Conservation (phyloP, 495 filamentous ascomycete species). For the Lasiosphaeriaceae sp. region DNA sequence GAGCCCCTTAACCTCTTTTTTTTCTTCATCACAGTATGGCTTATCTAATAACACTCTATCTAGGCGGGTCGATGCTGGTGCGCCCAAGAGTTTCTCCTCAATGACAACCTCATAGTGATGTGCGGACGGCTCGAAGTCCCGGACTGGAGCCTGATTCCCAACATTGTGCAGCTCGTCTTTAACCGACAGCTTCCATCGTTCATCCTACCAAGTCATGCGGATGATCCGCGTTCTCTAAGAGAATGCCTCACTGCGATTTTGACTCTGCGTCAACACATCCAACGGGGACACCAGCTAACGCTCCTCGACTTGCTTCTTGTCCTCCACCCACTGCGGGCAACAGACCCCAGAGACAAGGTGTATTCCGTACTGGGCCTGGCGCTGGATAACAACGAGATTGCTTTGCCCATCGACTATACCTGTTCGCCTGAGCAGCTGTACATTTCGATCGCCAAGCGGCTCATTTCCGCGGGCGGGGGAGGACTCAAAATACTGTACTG, state of each 20-base stretch:
- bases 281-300: not conserved
- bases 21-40: too few species aligned
- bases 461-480: not conserved
- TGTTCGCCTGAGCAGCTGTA: not conserved
- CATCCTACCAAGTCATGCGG: not conserved
- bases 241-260: slow-evolving; percentile 1
- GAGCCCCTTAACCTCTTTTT: too few species aligned
- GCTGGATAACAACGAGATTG: not conserved
- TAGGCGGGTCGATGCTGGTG: slow-evolving; percentile 11
- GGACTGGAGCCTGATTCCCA: not conserved
- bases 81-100: slow-evolving; percentile 10
- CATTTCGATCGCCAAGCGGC: not conserved
- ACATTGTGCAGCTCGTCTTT: not conserved
- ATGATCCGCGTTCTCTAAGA: not conserved
- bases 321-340: slow-evolving; percentile 1
- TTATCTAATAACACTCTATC: too few species aligned
- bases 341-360: slow-evolving; percentile 9
- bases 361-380: slow-evolving; percentile 5
- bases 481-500: not conserved
- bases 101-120: slow-evolving; percentile 7
- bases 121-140: slow-evolving; percentile 1
- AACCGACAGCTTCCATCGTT: not conserved
- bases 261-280: not conserved
- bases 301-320: not conserved
- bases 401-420: not conserved